phyloP scores from a whole-genome alignment of 73 alveolate species.

The Paramecium biaurelia region DNA sequence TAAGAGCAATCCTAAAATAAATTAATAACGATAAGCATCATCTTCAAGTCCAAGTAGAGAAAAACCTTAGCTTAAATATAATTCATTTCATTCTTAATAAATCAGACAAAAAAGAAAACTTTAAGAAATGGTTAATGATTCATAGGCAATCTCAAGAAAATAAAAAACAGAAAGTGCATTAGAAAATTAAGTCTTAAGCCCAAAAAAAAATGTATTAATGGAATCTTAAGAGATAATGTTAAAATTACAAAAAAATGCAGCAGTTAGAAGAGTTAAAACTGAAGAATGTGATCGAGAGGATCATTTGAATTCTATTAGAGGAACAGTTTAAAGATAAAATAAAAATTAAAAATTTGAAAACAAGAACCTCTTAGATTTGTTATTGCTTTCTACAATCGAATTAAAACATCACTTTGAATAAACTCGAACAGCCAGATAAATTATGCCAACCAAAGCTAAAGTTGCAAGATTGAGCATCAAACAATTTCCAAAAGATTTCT shows the following conservation, averaged over 20 bases:
- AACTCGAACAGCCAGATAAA: background rate
- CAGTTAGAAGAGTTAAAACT: background rate
- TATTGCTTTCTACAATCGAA: background rate
- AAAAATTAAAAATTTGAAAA: background rate
- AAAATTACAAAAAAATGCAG: background rate
- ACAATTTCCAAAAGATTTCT: background rate
- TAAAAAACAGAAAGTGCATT: background rate
- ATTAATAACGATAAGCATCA: background rate
- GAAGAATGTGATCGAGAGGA: background rate
- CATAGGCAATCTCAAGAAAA: background rate
- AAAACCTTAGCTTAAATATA: background rate
- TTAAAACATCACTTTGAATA: background rate
- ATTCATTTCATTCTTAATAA: background rate
- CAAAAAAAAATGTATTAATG: background rate
- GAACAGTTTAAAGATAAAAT: background rate
- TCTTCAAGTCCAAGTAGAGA: background rate
- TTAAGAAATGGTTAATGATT: background rate
- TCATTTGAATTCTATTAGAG: background rate
- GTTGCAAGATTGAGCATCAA: background rate
- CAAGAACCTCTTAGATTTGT: background rate
- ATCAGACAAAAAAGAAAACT: background rate
- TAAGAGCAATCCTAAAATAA: background rate
- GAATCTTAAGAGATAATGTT: background rate
- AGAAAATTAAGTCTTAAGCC: background rate
- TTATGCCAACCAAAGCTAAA: background rate